Base-by-base conservation (phyloP, 805 yeast species). In the Wickerhamomyces pijperi region DNA sequence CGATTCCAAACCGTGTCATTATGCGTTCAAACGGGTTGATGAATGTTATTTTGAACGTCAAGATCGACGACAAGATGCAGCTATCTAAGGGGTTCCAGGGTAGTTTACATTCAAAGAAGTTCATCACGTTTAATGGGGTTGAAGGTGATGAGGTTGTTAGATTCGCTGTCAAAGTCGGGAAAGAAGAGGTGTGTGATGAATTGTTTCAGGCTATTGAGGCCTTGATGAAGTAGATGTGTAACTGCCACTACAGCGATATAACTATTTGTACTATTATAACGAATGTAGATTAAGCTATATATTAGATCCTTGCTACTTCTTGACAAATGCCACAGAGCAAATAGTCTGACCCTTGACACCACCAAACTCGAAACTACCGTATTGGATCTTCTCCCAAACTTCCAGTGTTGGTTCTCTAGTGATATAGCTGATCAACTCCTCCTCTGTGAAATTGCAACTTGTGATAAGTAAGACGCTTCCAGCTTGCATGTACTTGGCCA, bases 21-120 rank as follows among this genome's bases (percentile, higher is more conserved):
- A 87, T 92, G 96, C 76, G 98, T 55, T 79, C 95, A 4, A 84
- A 83, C 43, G 94, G 95, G 3, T 72, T 85, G 15, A 67, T 86
- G 44, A 76, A 86, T 46, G 90, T 92, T 11, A 76, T 90, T 19
- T 65, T 92, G 46, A 92, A 92, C 59, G 62, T 78, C 36, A 81
- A 85, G 15, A 63, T 92, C 29, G 65, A 71, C 1, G 61, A 70
- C 33, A 76, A 76, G 5, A 72, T 86, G 17, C 75, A 78, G 44
- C 62, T 86, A 2, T 63, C 72, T 42, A 75, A 76, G 53, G 98
- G 97, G 0, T 78, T 90, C 69, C 83, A 85, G 43, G 82, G 94
- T 32, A 88, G 97, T 9, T 60, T 87, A 48, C 68, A 77, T 13
- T 78, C 94, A 19, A 94, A 87, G 36, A 88, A 86, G 57, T 90